A percentile compares a stretch with the other conserved stretches of the same genome.
phyloP scores from a whole-genome alignment of 108 stramenopile species.

The Mediolabrus comicus region DNA sequence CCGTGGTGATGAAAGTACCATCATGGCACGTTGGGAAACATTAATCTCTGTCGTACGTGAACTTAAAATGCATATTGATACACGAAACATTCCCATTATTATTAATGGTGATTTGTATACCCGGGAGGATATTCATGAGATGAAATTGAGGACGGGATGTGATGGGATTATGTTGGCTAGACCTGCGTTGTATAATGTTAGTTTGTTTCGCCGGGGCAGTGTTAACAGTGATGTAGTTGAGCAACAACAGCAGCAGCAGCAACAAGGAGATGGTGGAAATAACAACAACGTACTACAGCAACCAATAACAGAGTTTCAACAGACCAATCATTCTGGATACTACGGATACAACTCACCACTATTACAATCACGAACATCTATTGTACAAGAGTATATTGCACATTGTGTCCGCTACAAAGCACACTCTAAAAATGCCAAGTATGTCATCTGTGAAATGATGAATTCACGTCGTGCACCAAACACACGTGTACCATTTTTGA shows the following conservation, averaged over 20 bases:
- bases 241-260: neutral
- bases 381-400: slow-evolving; percentile 85
- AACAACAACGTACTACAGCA: neutral
- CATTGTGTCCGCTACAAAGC: slow-evolving; percentile 70
- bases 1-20: slow-evolving; percentile 62
- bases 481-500: slow-evolving; percentile 47
- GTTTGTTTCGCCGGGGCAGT: slow-evolving; percentile 61
- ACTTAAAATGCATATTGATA: slow-evolving; percentile 44
- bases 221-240: no score
- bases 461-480: slow-evolving; percentile 74
- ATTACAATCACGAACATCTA: slow-evolving; percentile 66
- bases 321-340: slow-evolving; percentile 21
- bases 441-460: slow-evolving; percentile 96
- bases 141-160: slow-evolving; percentile 63
- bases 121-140: slow-evolving; percentile 63
- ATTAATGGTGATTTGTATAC: slow-evolving; percentile 95
- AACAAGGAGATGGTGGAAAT: neutral
- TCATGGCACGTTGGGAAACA: slow-evolving; percentile 75
- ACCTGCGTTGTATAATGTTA: slow-evolving; percentile 90
- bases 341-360: slow-evolving; percentile 59
- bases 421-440: slow-evolving; percentile 92
- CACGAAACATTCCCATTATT: slow-evolving; percentile 62
- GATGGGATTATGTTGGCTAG: slow-evolving; percentile 92
- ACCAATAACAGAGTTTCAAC: slow-evolving; percentile 31
- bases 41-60: slow-evolving; percentile 72